Conservation (phyloP, 1,284 basidiomycete genomes). For the Neolentinus lepideus region DNA sequence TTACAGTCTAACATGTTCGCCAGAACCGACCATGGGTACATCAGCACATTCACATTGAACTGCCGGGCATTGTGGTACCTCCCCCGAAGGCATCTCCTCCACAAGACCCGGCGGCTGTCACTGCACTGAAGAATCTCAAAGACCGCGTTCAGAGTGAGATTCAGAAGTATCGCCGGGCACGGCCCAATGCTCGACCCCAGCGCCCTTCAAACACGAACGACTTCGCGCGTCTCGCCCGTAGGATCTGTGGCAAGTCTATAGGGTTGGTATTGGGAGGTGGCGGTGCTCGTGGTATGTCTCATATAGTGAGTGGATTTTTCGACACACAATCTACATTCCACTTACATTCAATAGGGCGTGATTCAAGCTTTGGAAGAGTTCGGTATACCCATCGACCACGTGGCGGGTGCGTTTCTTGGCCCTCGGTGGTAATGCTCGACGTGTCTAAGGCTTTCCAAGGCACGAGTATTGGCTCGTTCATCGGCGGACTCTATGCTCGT, state of each 20-base stretch:
- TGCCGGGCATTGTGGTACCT: slow-evolving; percentile 62
- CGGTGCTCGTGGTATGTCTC: slow-evolving; percentile 91
- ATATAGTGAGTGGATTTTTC: slow-evolving; percentile 54
- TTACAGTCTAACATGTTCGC: slow-evolving; percentile 4
- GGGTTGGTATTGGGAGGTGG: slow-evolving; percentile 95
- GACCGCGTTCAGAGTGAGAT: slow-evolving; percentile 88
- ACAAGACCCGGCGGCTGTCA: slow-evolving; percentile 86
- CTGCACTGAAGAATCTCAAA: slow-evolving; percentile 85
- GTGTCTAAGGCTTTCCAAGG: slow-evolving; percentile 31
- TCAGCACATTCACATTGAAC: slow-evolving; percentile 87
- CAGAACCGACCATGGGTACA: slow-evolving; percentile 93
- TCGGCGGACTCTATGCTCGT: slow-evolving; percentile 94
- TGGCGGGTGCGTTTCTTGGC: slow-evolving; percentile 49
- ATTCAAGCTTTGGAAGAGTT: slow-evolving; percentile 89
- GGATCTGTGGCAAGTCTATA: slow-evolving; percentile 90
- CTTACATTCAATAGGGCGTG: slow-evolving; percentile 56
- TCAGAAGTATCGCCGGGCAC: slow-evolving; percentile 74
- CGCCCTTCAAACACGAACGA: slow-evolving; percentile 82
- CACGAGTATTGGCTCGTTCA: slow-evolving; percentile 87
- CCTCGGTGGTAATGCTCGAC: neutral
- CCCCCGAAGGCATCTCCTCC: slow-evolving; percentile 51
- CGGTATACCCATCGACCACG: slow-evolving; percentile 89
- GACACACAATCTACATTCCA: slow-evolving; percentile 2
- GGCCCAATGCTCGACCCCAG: slow-evolving; percentile 66
- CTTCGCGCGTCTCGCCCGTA: slow-evolving; percentile 86